Base-by-base conservation (phyloP, 768 basidiomycete genomes). In the Dacryopinax spathularia region DNA sequence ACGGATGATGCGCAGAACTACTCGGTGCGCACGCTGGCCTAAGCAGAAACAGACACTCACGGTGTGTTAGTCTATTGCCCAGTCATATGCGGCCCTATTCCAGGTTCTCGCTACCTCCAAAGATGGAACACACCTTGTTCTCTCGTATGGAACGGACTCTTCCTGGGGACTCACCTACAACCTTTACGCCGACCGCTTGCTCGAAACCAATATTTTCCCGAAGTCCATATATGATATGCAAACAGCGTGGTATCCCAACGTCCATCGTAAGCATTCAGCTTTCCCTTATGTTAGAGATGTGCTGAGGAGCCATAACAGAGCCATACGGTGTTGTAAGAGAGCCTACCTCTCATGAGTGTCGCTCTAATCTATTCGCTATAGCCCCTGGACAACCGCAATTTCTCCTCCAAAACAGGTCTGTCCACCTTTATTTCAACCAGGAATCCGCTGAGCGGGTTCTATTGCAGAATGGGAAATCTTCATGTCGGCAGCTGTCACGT, bases 81-180 rank as follows among this genome's bases (percentile, higher is more conserved):
- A 77, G 10, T 76, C 75, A 44, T 83, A 81, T 65, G 82, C 82
- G 5, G 70, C 74, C 4, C 79, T 79, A 63, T 85, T 83, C 78
- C 78, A 82, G 68, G 72, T 68, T 0, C 73, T 82, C 27, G 78
- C 85, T 1, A 79, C 78, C 3, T 77, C 84, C 0, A 72, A 77
- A 22, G 78, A 78, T 33, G 78, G 78, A 1, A 68, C 74, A 13
- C 84, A 85, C 68, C 72, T 86, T n/a, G 12, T 44, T 27, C n/a
- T 37, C 35, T 48, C 63, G 35, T 29, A 13, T 27, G 56, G 64
- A 43, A 35, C 62, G 60, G 27, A 66, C 15, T 27, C 61, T 31
- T 3, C 60, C 65, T 85, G 83, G 84, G 81, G 82, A 2, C 68
- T 84, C 31, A 73, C 80, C 12, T 86, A 87, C 73, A 86, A 86